Percentiles rank a stretch among this genome's conserved stretches.
Conservation (phyloP, 106 monocot species). For the Ottelia alismoides region DNA sequence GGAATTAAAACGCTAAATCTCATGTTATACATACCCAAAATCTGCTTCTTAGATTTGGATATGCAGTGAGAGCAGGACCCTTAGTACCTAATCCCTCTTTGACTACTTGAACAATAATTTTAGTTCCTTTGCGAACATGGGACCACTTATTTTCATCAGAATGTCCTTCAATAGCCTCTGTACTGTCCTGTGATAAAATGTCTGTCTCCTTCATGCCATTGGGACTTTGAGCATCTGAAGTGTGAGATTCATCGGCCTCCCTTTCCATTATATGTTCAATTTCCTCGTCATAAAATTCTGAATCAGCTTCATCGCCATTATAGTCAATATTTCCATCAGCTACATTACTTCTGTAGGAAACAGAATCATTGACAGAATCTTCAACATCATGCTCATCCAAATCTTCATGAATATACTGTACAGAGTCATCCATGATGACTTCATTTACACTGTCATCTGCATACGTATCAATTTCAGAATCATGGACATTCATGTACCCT, state of each 20-base stretch:
- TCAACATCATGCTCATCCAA: slow-evolving; percentile 29
- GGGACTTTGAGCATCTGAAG: slow-evolving; percentile 19
- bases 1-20: too few relatives aligned
- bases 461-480: slow-evolving; percentile 22
- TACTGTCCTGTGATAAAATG: slow-evolving; percentile 14
- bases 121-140: slow-evolving; percentile 77
- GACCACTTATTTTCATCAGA: slow-evolving; percentile 50
- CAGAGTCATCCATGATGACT: slow-evolving; percentile 29
- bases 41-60: slow-evolving; percentile 83
- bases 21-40: slow-evolving; percentile 99
- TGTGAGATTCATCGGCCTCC: slow-evolving; percentile 37
- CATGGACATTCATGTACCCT: slow-evolving; percentile 22
- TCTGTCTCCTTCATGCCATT: slow-evolving; percentile 12
- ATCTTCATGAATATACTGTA: slow-evolving; percentile 20
- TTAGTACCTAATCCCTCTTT: slow-evolving; percentile 93
- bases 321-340: slow-evolving; percentile 7
- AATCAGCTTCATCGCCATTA: slow-evolving; percentile 19
- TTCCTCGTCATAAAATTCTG: slow-evolving; percentile 32
- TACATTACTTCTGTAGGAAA: too few relatives aligned
- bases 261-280: slow-evolving; percentile 29
- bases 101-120: slow-evolving; percentile 90
- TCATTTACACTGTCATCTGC: slow-evolving; percentile 32
- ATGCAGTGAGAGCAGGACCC: slow-evolving; percentile 76
- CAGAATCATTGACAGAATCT: slow-evolving; percentile 21
- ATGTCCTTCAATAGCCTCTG: slow-evolving; percentile 4